Evolutionary conservation across 192 early-diverging fungal species (phyloP), one percentile per base, ranked within the genome.

Genomic region (Entomortierella lignicola): DNA sequence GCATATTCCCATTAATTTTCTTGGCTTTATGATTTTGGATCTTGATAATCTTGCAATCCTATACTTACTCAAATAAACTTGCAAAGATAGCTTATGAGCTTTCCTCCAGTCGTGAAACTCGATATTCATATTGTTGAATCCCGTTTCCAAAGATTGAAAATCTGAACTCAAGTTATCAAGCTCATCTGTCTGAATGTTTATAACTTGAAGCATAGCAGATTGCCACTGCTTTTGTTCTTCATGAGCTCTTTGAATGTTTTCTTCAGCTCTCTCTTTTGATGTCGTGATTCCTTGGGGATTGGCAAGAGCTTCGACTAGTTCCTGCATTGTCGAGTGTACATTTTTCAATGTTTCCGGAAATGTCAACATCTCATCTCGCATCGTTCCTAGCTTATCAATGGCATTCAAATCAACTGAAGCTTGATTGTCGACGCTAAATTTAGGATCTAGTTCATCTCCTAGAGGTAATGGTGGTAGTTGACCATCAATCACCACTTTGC

Each of bases 401-500:
- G 61, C 21, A 8, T 51, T 23, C 44, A 20, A 25, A 18, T 54
- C 43, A 54, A 4, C 6, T 37, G 34, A 25, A 55, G 4, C 32
- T 2, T 15, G 3, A 13, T 11, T 21, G 37, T 52, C 23, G 44
- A 5, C n/a, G 27, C 69, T 32, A 20, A 10, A 39, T 10, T n/a
- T n/a, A n/a, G n/a, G n/a, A n/a, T 34, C 52, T 21, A 8, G 5
- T 0, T 44, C 23, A 1, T 18, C 27, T 20, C 34, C 12, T 17
- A 29, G n/a, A 13, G 18, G 23, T 8, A 42, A 5, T 4, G 21
- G n/a, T n/a, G 70, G 55, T 6, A 57, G 18, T 18, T 55, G 15
- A 13, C 70, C 70, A 21, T 72, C 61, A 39, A 72, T 58, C 2
- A 72, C 70, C 7, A 72, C 70, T 41, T 50, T 72, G 26, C 34